phyloP scores from a whole-genome alignment of 1,284 basidiomycete genomes.

The Ustilago vetiveriae region DNA sequence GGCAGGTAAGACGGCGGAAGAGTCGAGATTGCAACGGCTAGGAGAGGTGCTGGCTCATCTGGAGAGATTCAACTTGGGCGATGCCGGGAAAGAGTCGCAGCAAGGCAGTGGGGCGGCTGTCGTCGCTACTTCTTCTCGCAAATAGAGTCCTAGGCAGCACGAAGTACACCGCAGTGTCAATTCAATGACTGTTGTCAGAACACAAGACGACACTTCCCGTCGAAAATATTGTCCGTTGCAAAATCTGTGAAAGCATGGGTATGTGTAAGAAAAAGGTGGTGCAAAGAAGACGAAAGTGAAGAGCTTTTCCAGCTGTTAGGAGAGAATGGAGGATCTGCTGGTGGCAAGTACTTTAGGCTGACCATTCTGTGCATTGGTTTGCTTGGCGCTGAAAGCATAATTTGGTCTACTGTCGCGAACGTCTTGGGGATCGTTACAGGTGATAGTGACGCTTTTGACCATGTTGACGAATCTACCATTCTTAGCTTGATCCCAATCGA shows the following conservation, averaged over 20 bases:
- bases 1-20: conserved; percentile 14
- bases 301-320: no score
- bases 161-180: no score
- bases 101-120: neutral
- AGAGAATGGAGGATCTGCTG: conserved; percentile 17
- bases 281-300: conserved; percentile 14
- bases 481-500: conserved; percentile 44
- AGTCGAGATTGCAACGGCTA: conserved; percentile 28
- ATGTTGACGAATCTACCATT: conserved; percentile 39
- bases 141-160: neutral
- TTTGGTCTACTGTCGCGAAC: conserved; percentile 24
- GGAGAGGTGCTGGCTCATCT: conserved; percentile 35
- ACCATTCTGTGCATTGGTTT: conserved; percentile 23
- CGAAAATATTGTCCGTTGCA: no score
- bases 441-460: conserved; percentile 35
- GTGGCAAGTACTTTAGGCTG: conserved; percentile 32
- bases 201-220: no score
- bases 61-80: conserved; percentile 21
- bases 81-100: neutral
- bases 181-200: no score
- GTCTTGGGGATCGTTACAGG: conserved; percentile 35
- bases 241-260: no score
- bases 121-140: neutral
- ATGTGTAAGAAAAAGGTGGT: neutral
- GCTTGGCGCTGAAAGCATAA: conserved; percentile 30